phyloP scores from a whole-genome alignment of 495 filamentous ascomycete species.

The Copromyces sp. region DNA sequence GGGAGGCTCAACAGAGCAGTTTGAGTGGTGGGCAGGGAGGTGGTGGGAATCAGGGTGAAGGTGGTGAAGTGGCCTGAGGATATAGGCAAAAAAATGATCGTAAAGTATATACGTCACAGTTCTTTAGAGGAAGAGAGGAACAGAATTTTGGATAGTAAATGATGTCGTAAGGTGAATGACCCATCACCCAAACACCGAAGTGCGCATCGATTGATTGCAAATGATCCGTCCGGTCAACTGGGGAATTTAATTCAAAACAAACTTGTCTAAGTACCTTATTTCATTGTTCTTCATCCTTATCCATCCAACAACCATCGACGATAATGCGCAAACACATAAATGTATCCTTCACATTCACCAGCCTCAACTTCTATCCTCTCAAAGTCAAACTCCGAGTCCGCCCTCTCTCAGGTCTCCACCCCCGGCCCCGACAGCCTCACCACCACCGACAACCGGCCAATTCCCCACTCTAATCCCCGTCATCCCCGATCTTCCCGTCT shows the following conservation, averaged over 20 bases:
- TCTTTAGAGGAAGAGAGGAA: not conserved
- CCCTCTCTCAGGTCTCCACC: not conserved
- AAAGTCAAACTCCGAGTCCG: not conserved
- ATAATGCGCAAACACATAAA: not conserved
- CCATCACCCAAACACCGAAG: not conserved
- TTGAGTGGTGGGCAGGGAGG: not conserved
- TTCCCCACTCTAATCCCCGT: not conserved
- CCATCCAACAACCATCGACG: not conserved
- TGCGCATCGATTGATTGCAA: not conserved
- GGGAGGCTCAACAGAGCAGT: conserved; percentile 31
- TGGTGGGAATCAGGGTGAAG: not conserved
- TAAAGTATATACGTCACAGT: not conserved
- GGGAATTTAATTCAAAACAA: too few relatives aligned
- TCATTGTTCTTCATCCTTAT: not conserved
- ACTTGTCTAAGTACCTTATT: too few relatives aligned
- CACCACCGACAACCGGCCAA: not conserved
- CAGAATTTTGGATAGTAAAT: not conserved
- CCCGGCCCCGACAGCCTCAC: not conserved
- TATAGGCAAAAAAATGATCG: not conserved
- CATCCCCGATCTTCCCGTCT: not conserved
- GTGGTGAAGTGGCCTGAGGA: not conserved
- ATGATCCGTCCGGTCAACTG: not conserved
- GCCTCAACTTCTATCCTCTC: not conserved
- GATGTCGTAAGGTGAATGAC: not conserved
- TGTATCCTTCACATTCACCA: not conserved